Base-by-base conservation (phyloP, 768 basidiomycete genomes). In the Amanita muscaria region DNA sequence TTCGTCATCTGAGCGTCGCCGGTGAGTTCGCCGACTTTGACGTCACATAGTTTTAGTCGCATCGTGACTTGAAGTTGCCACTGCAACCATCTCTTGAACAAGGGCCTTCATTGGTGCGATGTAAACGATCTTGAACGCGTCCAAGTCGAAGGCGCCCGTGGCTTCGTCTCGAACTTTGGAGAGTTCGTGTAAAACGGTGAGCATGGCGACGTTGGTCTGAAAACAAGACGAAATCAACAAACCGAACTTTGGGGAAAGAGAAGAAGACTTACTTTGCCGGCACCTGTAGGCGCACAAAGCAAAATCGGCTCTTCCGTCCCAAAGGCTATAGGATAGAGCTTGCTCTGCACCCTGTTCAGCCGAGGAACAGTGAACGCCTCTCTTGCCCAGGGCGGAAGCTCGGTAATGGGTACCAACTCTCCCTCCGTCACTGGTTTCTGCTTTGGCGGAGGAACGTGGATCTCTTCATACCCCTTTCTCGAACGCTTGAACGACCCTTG, bases 91-190 rank as follows among this genome's bases (percentile, higher is more conserved):
- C 64, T 99, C 96, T 59, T 98, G 94, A 0, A 99, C 94, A 46
- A 99, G 77, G 3, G 94, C 96, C 63, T 99, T 99, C 96, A 99
- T 99, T 3, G 94, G 96, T 0, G 96, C 94, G 41, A 99, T 80
- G 60, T 98, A 99, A 53, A 99, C 80, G 44, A 96, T 86, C 66
- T 99, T 99, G 78, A 98, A 96, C 0, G 85, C 68, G 49, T 88
- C 83, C 25, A 92, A 73, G 56, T 91, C 88, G 56, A 96, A 87
- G 8, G 65, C 62, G 29, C 88, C 88, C 0, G 87, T 85, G 14
- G 70, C 72, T 34, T 85, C 83, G 56, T 93, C 78, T n/a, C 90
- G 80, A 61, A 86, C 80, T 56, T 96, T 94, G 25, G 74, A 67
- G 18, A 99, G 76, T 55, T 96, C 90, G 59, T 90, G 87, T 19